These are phyloP conservation scores for Tetrahymena thermophila DNA, from an alignment of 73 alveolate genomes.

Conservation along the genomic window DNA sequence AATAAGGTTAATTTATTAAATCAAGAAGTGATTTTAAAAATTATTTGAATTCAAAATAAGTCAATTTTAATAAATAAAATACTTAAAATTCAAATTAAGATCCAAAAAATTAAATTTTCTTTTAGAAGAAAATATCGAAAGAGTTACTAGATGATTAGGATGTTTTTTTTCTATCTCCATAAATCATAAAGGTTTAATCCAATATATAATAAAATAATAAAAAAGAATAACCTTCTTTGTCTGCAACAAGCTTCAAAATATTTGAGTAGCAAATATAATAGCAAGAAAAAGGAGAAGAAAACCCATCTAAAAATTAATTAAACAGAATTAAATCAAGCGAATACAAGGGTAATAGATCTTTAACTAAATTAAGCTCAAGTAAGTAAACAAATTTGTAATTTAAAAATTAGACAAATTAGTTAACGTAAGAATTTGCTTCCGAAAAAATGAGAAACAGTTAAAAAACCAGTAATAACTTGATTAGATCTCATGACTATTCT, in stretches of 20 bases:
- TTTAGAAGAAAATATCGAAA: not conserved
- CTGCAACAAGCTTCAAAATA: not conserved
- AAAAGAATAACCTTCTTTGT: not conserved
- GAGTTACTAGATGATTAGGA: not conserved
- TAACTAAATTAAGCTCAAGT: too few relatives aligned
- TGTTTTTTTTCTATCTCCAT: not conserved
- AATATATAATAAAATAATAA: too few relatives aligned
- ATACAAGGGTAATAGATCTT: not conserved
- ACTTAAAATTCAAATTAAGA: not conserved
- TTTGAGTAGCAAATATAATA: not conserved
- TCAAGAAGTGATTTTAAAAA: not conserved
- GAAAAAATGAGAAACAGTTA: not conserved
- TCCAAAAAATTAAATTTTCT: too few relatives aligned
- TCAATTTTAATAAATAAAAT: too few relatives aligned
- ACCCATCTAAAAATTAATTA: not conserved
- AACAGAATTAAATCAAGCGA: not conserved
- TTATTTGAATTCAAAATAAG: not conserved
- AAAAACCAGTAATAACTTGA: not conserved
- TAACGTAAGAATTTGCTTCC: not conserved
- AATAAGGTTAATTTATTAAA: too few relatives aligned
- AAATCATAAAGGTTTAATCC: not conserved
- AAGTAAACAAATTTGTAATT: too few relatives aligned
- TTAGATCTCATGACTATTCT: not conserved
- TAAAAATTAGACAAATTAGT: too few relatives aligned
- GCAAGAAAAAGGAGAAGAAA: not conserved